Conservation (phyloP, 1,284 basidiomycete species). For the Boletus semigastroideus region DNA sequence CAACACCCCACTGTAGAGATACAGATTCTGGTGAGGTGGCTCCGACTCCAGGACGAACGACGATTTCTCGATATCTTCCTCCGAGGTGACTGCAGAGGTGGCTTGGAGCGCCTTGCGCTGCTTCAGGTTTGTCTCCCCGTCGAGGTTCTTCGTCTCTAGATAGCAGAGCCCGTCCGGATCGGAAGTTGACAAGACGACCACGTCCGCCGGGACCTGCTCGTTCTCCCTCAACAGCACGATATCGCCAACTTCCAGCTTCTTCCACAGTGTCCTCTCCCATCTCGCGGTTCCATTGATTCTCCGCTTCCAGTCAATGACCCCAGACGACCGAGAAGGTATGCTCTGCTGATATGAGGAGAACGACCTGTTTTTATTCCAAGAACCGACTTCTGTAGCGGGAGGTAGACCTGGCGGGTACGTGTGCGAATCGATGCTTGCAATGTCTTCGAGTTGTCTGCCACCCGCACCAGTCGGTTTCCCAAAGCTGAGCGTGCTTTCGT, state of each 20-base stretch:
- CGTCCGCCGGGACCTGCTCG: conserved; percentile 95
- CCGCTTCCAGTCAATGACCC: conserved; percentile 79
- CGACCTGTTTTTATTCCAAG: conserved; percentile 28
- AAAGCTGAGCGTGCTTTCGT: conserved; percentile 45
- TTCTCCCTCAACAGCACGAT: conserved; percentile 88
- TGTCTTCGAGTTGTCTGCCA: conserved; percentile 60
- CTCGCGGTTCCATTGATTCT: conserved; percentile 69
- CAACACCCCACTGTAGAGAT: conserved; percentile 86
- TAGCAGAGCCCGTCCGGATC: conserved; percentile 86
- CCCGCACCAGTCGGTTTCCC: conserved; percentile 29
- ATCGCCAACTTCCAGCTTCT: conserved; percentile 98
- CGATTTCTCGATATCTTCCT: conserved; percentile 89
- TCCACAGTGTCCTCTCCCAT: conserved; percentile 98
- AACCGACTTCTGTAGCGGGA: conserved; percentile 13
- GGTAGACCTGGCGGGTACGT: conserved; percentile 55
- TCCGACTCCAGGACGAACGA: conserved; percentile 91
- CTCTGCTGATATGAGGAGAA: conserved; percentile 55
- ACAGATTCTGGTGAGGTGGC: conserved; percentile 91
- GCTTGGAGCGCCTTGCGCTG: conserved; percentile 77
- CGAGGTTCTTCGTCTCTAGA: conserved; percentile 93
- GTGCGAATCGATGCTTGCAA: conserved; percentile 53
- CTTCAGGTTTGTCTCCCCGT: conserved; percentile 97
- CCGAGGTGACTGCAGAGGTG: conserved; percentile 75
- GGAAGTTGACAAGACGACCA: conserved; percentile 86
- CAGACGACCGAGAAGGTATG: conserved; percentile 52